Percentiles rank a stretch among this genome's conserved stretches.
Evolutionary conservation across 139 green algal genomes (phyloP).

Genomic region (Picochlorum sp.): DNA sequence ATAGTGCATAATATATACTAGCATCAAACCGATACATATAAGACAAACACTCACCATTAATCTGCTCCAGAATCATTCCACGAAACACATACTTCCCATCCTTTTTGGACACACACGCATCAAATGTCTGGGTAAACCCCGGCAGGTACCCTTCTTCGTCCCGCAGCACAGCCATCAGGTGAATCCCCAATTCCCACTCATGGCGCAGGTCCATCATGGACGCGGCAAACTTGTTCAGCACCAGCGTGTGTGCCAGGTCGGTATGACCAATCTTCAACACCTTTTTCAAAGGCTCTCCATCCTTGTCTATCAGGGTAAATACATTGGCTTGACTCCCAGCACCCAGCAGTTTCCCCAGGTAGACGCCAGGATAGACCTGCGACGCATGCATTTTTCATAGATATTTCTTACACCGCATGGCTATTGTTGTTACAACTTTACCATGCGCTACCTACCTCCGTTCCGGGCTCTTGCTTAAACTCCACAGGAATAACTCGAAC

Average conservation of each 20-base stretch:
- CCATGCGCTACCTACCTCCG: too few species aligned
- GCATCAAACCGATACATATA: not conserved
- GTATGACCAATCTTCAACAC: constrained; percentile 20
- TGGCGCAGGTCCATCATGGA: not conserved
- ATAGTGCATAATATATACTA: not conserved
- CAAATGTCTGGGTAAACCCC: constrained; percentile 10
- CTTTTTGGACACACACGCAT: not conserved
- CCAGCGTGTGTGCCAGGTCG: constrained; percentile 4
- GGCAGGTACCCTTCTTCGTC: constrained; percentile 6
- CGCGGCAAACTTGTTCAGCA: not conserved
- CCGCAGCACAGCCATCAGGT: constrained; percentile 7
- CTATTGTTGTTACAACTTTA: too few species aligned
- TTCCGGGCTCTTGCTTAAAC: not conserved
- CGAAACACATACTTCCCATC: not conserved
- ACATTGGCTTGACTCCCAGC: constrained; percentile 14
- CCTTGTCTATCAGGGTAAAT: constrained; percentile 2
- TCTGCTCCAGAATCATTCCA: constrained; percentile 21
- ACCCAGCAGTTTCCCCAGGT: constrained; percentile 2
- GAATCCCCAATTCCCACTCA: constrained; percentile 13
- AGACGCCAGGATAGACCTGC: not conserved
- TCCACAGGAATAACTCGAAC: not conserved
- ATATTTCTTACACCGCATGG: too few species aligned
- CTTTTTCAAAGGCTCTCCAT: constrained; percentile 12
- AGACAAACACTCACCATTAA: constrained; percentile 21
- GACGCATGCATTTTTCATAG: too few species aligned